Evolutionary conservation across 495 filamentous ascomycete species (phyloP).

Genomic region (Aspergillus sparsus): DNA sequence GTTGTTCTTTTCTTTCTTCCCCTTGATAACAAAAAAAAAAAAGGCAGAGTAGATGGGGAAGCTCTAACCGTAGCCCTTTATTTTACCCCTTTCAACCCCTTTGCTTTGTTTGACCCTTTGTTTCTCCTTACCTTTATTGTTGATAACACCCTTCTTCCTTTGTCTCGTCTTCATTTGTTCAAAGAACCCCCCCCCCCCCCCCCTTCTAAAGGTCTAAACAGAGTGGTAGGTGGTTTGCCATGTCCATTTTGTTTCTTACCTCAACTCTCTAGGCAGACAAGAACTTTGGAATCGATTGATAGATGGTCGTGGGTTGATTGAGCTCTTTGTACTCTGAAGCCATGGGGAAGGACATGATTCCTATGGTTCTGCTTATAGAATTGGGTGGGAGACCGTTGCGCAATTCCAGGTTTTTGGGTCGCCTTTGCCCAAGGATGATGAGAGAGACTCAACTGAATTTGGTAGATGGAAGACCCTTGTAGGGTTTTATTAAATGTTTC

Average conservation of each 20-base stretch:
- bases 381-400: background rate
- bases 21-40: background rate
- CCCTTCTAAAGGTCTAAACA: too few relatives aligned
- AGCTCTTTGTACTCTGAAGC: background rate
- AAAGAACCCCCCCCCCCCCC: too few relatives aligned
- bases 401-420: conserved; percentile 8
- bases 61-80: background rate
- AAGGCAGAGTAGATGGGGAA: too few relatives aligned
- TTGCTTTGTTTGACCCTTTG: background rate
- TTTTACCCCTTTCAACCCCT: conserved; percentile 1
- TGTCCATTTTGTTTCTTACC: too few relatives aligned
- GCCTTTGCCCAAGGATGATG: conserved; percentile 11
- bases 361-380: background rate
- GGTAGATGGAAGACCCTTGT: background rate
- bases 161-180: too few relatives aligned
- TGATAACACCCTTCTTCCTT: too few relatives aligned
- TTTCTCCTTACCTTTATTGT: background rate
- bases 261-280: background rate
- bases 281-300: background rate
- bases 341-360: background rate
- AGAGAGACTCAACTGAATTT: background rate
- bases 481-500: background rate
- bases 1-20: background rate
- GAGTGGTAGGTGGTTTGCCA: too few relatives aligned
- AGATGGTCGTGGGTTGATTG: background rate